A percentile compares a stretch with the other conserved stretches of the same genome.
These are phyloP conservation scores for Boletus bicolor DNA, from an alignment of 768 basidiomycete genomes.

Conservation along the genomic window DNA sequence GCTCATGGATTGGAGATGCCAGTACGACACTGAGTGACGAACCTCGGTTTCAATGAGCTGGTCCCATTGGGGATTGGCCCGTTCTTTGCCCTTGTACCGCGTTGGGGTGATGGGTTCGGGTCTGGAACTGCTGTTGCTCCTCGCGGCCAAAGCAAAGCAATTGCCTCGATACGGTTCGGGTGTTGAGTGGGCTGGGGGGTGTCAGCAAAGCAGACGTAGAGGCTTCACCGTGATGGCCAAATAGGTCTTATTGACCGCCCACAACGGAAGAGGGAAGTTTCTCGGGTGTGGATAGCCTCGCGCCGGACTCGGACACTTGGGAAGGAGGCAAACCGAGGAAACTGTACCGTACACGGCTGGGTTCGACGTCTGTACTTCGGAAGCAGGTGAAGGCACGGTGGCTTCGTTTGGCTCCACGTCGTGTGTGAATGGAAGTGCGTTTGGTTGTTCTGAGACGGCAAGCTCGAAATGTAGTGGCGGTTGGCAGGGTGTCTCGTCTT, in stretches of 20 bases:
- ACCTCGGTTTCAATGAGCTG: too few relatives aligned
- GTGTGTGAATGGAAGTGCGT: slow-evolving; percentile 17
- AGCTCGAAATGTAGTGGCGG: not conserved
- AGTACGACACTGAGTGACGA: not conserved
- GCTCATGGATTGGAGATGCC: not conserved
- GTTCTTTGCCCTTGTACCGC: slow-evolving; percentile 25
- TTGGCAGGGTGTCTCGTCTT: not conserved
- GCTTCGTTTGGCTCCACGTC: not conserved
- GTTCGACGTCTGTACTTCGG: not conserved
- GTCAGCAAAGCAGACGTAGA: slow-evolving; percentile 14
- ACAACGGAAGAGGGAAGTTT: too few relatives aligned
- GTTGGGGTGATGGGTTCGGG: slow-evolving; percentile 22
- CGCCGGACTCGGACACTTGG: slow-evolving; percentile 9
- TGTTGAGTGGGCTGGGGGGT: slow-evolving; percentile 5
- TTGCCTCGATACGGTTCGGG: not conserved
- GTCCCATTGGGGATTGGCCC: not conserved
- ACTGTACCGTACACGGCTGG: not conserved
- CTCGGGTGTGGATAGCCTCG: too few relatives aligned
- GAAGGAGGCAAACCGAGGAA: slow-evolving; percentile 15
- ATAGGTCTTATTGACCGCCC: not conserved
- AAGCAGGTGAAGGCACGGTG: not conserved
- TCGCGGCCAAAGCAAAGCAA: not conserved
- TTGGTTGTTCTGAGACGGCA: not conserved
- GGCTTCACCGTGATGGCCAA: not conserved
- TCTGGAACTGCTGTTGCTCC: not conserved